Evolutionary conservation across 164 flowering plant genomes (phyloP).

Genomic region (Berberis thunbergii): DNA sequence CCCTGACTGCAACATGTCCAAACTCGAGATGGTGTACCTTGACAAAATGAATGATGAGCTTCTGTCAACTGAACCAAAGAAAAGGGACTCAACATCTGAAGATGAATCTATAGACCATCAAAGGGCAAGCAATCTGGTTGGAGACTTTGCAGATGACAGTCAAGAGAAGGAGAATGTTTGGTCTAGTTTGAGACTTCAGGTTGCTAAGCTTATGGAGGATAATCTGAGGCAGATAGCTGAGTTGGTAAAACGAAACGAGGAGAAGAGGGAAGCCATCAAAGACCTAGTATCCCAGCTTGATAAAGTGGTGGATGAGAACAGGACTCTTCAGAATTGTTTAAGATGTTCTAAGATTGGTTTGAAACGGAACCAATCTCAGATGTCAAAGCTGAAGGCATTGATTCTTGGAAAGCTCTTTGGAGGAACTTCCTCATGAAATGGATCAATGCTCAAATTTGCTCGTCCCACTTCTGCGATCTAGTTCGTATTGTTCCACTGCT

Average conservation of each 20-base stretch:
- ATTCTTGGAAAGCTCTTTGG: conserved; percentile 17
- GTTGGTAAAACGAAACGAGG: conserved; percentile 37
- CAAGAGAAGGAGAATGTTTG: conserved; percentile 7
- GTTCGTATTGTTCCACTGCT: too few relatives aligned
- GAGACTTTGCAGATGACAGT: background rate
- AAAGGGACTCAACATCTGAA: background rate
- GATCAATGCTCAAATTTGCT: too few relatives aligned
- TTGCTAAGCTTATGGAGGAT: conserved; percentile 31
- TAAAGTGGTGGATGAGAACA: conserved; percentile 27
- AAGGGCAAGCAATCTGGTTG: background rate
- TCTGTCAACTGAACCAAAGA: background rate
- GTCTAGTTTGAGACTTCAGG: conserved; percentile 17
- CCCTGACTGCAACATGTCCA: background rate
- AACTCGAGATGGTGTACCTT: background rate
- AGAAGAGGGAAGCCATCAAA: conserved; percentile 32
- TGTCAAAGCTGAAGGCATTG: conserved; percentile 15
- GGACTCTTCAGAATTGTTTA: conserved; percentile 17
- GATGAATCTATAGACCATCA: background rate
- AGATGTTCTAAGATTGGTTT: conserved; percentile 6
- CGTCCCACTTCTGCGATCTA: too few relatives aligned
- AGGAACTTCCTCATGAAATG: background rate
- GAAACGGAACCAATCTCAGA: conserved; percentile 18
- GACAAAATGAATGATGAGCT: background rate
- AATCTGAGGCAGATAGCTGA: conserved; percentile 29
- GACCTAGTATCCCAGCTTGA: conserved; percentile 21